Evolutionary conservation across 2,329 filamentous ascomycete species (phyloP), one percentile per base, ranked within the genome.

Genomic region (Dactylellina haptotyla): DNA sequence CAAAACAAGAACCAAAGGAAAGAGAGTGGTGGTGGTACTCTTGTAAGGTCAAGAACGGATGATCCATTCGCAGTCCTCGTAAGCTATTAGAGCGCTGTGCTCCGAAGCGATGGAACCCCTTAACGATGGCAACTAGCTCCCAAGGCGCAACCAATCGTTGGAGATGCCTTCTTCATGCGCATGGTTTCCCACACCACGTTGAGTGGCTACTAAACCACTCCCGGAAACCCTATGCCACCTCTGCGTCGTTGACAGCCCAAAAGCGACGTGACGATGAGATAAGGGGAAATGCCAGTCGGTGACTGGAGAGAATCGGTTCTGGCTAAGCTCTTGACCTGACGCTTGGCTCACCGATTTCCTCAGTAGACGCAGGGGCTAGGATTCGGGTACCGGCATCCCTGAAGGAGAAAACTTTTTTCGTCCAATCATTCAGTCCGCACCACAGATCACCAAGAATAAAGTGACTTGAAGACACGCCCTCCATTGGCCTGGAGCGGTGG

Each of bases 141-240:
- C 25, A 57, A 54, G 51, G 30, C 28, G 50, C 46, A 73, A 48
- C 69, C 69, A 73, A 66, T 73, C 32, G 61, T 28, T 65, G 67
- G 53, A 37, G 30, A 37, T 25, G 69, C 43, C 26, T 66, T 37
- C 26, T 66, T 73, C 59, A 66, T 73, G 69, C 69, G 69, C 69
- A 73, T 73, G 46, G 64, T 56, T 54, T 66, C 54, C 48, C 54
- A 43, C 46, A 61, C 61, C 54, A 56, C 23, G 20, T 30, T 37
- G 48, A 62, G 61, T 73, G 69, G 69, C 69, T 61, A 66, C 69
- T 66, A 73, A 64, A 54, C 69, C 69, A 66, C 61, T 54, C 39
- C 53, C 41, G 37, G 69, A 37, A 46, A 61, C 53, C 25, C 23
- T 61, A 48, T 32, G 39, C 69, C 48, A 46, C 45, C 28, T 63